Percentiles rank a stretch among this genome's conserved stretches.
phyloP scores from a whole-genome alignment of 2,329 filamentous ascomycete species.

The Diaporthe caulivora region DNA sequence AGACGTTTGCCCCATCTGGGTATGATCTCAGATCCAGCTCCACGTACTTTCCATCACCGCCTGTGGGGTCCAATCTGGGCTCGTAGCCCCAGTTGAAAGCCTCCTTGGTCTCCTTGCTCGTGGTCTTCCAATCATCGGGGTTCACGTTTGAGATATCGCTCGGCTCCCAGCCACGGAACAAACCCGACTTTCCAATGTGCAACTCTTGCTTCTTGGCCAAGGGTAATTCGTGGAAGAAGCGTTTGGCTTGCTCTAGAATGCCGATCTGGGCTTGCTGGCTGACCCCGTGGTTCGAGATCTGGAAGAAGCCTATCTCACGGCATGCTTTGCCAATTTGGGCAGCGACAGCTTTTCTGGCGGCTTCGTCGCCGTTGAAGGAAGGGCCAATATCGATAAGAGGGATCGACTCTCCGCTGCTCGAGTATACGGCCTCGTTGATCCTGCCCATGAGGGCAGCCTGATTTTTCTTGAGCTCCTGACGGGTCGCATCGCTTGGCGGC shows the following conservation, averaged over 20 bases:
- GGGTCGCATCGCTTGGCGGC: not conserved
- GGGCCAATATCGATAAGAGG: conserved; percentile 30
- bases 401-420: conserved; percentile 3
- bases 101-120: conserved; percentile 37
- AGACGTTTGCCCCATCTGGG: conserved; percentile 23
- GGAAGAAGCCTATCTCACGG: conserved; percentile 46
- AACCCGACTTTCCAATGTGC: conserved; percentile 39
- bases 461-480: conserved; percentile 9
- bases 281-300: conserved; percentile 45
- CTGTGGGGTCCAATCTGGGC: conserved; percentile 35
- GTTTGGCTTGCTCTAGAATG: conserved; percentile 39
- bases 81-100: conserved; percentile 40
- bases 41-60: conserved; percentile 17
- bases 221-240: conserved; percentile 42
- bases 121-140: conserved; percentile 7
- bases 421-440: conserved; percentile 21
- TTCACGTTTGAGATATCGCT: conserved; percentile 17
- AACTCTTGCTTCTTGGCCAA: conserved; percentile 41
- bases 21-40: conserved; percentile 13
- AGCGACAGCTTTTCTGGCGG: not conserved
- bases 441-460: conserved; percentile 16
- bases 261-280: conserved; percentile 38
- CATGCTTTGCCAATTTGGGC: conserved; percentile 31
- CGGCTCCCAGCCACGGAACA: conserved; percentile 40
- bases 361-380: conserved; percentile 16